Conservation (phyloP, 1,139 yeast species). For the Suhomyces panamericanus region DNA sequence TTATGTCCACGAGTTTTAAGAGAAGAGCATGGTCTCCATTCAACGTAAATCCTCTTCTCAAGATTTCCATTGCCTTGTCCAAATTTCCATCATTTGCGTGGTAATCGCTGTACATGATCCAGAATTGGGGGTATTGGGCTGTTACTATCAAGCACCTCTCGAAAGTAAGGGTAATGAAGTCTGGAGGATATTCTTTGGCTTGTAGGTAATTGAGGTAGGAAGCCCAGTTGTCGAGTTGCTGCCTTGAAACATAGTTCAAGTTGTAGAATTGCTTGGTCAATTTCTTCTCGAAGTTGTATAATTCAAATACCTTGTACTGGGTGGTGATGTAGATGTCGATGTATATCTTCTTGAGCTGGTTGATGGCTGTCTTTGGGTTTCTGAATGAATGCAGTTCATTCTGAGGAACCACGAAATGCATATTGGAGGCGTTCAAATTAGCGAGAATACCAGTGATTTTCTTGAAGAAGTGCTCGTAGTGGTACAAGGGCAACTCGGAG, state of each 20-base stretch:
- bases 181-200: slow-evolving; percentile 28
- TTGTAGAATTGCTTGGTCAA: slow-evolving; percentile 55
- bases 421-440: slow-evolving; percentile 27
- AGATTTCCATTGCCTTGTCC: slow-evolving; percentile 36
- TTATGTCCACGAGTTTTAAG: slow-evolving; percentile 42
- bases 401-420: slow-evolving; percentile 19
- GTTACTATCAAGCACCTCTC: slow-evolving; percentile 58
- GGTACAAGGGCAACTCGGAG: slow-evolving; percentile 74
- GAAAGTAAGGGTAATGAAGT: slow-evolving; percentile 44
- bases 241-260: slow-evolving; percentile 39
- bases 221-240: slow-evolving; percentile 60
- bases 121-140: slow-evolving; percentile 54
- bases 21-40: slow-evolving; percentile 28
- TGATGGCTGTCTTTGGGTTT: slow-evolving; percentile 21
- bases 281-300: slow-evolving; percentile 63
- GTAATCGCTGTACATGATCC: slow-evolving; percentile 62
- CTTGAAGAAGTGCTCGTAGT: slow-evolving; percentile 61
- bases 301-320: slow-evolving; percentile 58
- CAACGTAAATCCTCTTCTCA: slow-evolving; percentile 35
- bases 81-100: slow-evolving; percentile 30
- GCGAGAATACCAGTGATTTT: slow-evolving; percentile 44
- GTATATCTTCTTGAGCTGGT: slow-evolving; percentile 45
- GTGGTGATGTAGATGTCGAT: slow-evolving; percentile 59
- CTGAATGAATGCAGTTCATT: slow-evolving; percentile 19
- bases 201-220: slow-evolving; percentile 60